A percentile compares a stretch with the other conserved stretches of the same genome.
phyloP scores from a whole-genome alignment of 2,329 filamentous ascomycete genomes.

The Talaromyces sp. region DNA sequence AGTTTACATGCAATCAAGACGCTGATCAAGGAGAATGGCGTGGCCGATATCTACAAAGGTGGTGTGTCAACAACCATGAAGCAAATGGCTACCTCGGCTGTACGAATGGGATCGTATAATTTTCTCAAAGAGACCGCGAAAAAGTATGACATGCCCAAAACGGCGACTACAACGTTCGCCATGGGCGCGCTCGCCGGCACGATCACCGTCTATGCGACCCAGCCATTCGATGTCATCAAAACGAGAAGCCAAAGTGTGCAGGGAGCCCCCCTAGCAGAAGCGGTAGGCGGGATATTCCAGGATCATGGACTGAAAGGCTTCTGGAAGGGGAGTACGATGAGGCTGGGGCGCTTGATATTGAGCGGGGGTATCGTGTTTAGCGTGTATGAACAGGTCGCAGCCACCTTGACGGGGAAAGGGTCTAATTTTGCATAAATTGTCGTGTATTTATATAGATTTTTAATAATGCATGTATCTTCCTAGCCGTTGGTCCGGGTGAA shows the following conservation, averaged over 20 bases:
- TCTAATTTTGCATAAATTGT: background rate
- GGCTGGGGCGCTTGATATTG: background rate
- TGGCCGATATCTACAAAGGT: background rate
- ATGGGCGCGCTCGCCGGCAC: background rate
- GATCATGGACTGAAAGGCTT: background rate
- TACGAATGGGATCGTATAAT: background rate
- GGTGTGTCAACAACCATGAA: background rate
- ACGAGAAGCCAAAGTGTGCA: background rate
- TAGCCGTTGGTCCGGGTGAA: background rate
- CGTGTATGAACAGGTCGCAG: background rate
- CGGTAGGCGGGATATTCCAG: background rate
- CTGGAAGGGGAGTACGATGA: background rate
- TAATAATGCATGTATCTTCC: background rate
- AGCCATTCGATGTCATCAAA: background rate
- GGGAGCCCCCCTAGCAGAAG: background rate
- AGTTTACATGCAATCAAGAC: background rate
- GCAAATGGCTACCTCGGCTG: background rate
- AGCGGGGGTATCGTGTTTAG: background rate
- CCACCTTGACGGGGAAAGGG: background rate
- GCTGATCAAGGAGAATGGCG: background rate
- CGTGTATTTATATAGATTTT: background rate
- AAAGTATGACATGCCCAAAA: background rate
- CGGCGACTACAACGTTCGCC: background rate
- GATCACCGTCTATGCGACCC: background rate
- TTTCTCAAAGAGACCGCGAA: background rate